phyloP scores from a whole-genome alignment of 768 basidiomycete species.

The Pleurotus salmoneostramineus region DNA sequence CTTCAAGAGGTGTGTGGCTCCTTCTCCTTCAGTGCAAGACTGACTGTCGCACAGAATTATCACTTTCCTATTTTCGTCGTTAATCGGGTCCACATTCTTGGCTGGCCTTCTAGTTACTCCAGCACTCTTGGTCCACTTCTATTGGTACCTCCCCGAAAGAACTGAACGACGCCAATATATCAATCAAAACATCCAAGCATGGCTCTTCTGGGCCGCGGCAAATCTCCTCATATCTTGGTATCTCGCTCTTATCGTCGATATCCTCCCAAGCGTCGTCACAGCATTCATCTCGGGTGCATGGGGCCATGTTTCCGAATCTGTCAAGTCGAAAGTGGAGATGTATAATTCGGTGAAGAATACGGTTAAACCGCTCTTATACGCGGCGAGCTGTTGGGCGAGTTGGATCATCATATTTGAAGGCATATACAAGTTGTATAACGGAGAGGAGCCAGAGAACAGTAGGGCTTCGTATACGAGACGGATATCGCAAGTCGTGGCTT shows the following conservation, averaged over 20 bases:
- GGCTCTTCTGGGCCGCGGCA: slow-evolving; percentile 80
- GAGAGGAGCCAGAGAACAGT: slow-evolving; percentile 33
- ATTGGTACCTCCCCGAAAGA: slow-evolving; percentile 63
- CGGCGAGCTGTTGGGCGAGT: slow-evolving; percentile 63
- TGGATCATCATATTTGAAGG: slow-evolving; percentile 73
- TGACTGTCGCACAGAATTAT: slow-evolving; percentile 39
- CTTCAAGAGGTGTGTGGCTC: slow-evolving; percentile 41
- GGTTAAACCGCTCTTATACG: slow-evolving; percentile 71
- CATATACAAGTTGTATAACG: slow-evolving; percentile 57
- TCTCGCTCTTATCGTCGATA: slow-evolving; percentile 67
- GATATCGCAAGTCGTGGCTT: slow-evolving; percentile 61
- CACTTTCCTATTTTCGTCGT: slow-evolving; percentile 62
- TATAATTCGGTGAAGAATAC: slow-evolving; percentile 70
- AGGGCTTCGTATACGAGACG: slow-evolving; percentile 57
- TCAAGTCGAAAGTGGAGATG: slow-evolving; percentile 65
- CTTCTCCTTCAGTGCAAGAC: neutral
- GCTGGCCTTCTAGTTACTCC: slow-evolving; percentile 58
- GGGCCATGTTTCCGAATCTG: slow-evolving; percentile 71
- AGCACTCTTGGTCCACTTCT: slow-evolving; percentile 62
- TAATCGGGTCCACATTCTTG: slow-evolving; percentile 68
- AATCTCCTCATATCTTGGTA: slow-evolving; percentile 79
- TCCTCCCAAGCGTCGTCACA: slow-evolving; percentile 54
- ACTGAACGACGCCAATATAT: slow-evolving; percentile 55
- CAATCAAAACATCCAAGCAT: slow-evolving; percentile 65
- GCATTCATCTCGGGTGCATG: slow-evolving; percentile 55